These are phyloP conservation scores for Calocybe gangraenosa DNA, from an alignment of 768 basidiomycete species.

Conservation along the genomic window DNA sequence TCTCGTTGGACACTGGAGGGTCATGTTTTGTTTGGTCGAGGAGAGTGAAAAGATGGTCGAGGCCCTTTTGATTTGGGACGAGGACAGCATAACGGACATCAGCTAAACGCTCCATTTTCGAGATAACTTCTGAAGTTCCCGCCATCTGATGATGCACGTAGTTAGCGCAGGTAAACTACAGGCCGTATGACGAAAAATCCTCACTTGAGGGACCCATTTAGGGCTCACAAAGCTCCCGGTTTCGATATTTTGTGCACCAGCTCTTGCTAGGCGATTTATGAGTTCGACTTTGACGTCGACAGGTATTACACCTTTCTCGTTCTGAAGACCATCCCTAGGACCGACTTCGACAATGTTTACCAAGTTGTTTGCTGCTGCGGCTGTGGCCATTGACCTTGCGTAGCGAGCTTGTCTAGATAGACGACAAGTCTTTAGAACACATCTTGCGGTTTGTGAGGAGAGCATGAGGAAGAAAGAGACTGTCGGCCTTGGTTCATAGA, in stretches of 20 bases:
- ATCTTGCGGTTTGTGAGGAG: slow-evolving; percentile 11
- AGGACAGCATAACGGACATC: slow-evolving; percentile 74
- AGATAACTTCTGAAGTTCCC: slow-evolving; percentile 74
- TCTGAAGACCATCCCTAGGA: slow-evolving; percentile 89
- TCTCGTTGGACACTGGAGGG: slow-evolving; percentile 67
- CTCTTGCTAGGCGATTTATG: slow-evolving; percentile 64
- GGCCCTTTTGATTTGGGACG: slow-evolving; percentile 74
- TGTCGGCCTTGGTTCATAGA: not conserved
- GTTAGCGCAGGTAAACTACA: not conserved
- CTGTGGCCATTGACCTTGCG: slow-evolving; percentile 21
- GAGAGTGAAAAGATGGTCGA: slow-evolving; percentile 62
- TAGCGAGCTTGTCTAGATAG: slow-evolving; percentile 25
- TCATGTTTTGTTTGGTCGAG: slow-evolving; percentile 35
- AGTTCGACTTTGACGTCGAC: slow-evolving; percentile 75
- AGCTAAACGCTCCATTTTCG: slow-evolving; percentile 45
- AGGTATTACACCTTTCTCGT: slow-evolving; percentile 72
- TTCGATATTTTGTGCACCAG: slow-evolving; percentile 72
- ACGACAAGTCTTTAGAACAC: slow-evolving; percentile 4
- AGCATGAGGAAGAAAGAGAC: slow-evolving; percentile 1
- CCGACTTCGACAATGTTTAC: slow-evolving; percentile 86
- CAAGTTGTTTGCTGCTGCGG: slow-evolving; percentile 24
- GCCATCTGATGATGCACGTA: slow-evolving; percentile 61
- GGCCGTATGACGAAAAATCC: slow-evolving; percentile 11
- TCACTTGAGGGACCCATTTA: slow-evolving; percentile 89
- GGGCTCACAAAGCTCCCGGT: slow-evolving; percentile 90